These are phyloP conservation scores for Leccinellum luteum DNA, from an alignment of 768 basidiomycete species.

Conservation along the genomic window DNA sequence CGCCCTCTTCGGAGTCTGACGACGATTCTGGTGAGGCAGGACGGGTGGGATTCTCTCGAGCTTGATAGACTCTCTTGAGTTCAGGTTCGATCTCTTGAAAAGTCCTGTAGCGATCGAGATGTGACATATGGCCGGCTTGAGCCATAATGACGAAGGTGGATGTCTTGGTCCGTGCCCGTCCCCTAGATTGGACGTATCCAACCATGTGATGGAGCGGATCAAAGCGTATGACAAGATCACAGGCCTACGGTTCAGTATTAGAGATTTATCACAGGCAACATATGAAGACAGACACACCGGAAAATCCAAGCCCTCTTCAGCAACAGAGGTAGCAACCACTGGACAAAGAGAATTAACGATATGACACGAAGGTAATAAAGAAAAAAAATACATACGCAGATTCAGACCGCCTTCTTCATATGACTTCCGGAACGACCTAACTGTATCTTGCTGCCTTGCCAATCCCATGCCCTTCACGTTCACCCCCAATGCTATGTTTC, in stretches of 20 bases:
- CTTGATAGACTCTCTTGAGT: constrained; percentile 61
- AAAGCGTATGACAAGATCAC: constrained; percentile 84
- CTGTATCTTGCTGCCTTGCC: constrained; percentile 54
- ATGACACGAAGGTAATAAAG: not conserved
- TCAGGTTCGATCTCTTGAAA: constrained; percentile 62
- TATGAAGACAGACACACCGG: constrained; percentile 45
- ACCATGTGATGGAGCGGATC: constrained; percentile 81
- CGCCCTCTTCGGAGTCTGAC: constrained; percentile 31
- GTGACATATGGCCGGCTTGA: constrained; percentile 52
- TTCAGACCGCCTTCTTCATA: constrained; percentile 69
- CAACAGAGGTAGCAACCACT: constrained; percentile 85
- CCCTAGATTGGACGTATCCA: constrained; percentile 87
- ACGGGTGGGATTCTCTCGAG: constrained; percentile 38
- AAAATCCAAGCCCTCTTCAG: constrained; percentile 92
- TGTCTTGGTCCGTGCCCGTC: constrained; percentile 71
- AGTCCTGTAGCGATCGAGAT: constrained; percentile 55
- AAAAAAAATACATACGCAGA: constrained; percentile 49
- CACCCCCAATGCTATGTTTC: constrained; percentile 26
- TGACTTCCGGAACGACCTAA: constrained; percentile 60
- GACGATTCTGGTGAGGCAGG: constrained; percentile 25
- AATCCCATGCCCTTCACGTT: constrained; percentile 51
- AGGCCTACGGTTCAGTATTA: constrained; percentile 50
- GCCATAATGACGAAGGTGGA: constrained; percentile 85
- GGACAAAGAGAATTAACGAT: not conserved
- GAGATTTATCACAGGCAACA: not conserved